These are phyloP conservation scores for Plasmodium gaboni DNA, from an alignment of 169 alveolate genomes.

Conservation along the genomic window DNA sequence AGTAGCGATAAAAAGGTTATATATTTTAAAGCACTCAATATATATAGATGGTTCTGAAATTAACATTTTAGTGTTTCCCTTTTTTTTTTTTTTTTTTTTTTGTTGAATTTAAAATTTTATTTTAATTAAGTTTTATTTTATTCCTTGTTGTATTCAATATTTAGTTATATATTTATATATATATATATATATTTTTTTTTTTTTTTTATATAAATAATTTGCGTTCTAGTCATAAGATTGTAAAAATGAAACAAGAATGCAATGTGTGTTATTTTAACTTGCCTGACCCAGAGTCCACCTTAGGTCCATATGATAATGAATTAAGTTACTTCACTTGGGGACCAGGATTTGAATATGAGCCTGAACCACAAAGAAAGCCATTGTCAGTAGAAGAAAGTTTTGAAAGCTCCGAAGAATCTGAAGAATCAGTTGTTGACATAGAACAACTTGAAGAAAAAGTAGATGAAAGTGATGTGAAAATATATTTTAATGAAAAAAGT, in stretches of 20 bases:
- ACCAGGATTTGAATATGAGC: constrained; percentile 86
- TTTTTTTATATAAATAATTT: constrained; percentile 4
- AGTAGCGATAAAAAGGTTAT: no score
- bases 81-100: neutral
- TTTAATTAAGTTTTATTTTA: neutral
- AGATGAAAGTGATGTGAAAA: constrained; percentile 75
- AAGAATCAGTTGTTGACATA: constrained; percentile 70
- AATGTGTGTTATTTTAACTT: constrained; percentile 80
- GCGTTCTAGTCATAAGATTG: neutral
- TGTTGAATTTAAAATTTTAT: constrained; percentile 11
- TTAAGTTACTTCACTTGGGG: constrained; percentile 84
- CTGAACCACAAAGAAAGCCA: constrained; percentile 75
- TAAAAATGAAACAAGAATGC: constrained; percentile 80
- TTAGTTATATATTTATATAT: constrained; percentile 15
- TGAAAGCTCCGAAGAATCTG: constrained; percentile 69
- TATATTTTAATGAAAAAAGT: constrained; percentile 76
- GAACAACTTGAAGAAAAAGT: constrained; percentile 83
- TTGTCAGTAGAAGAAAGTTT: constrained; percentile 54
- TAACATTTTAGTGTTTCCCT: no score
- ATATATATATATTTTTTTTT: constrained; percentile 6
- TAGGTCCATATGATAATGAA: constrained; percentile 83
- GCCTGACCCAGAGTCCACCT: constrained; percentile 80
- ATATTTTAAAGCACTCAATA: no score
- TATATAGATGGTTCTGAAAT: no score
- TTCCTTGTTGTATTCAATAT: constrained; percentile 11